Evolutionary conservation across 2,329 filamentous ascomycete genomes (phyloP), one percentile per base, ranked within the genome.

Genomic region (Colletotrichum costaricense): DNA sequence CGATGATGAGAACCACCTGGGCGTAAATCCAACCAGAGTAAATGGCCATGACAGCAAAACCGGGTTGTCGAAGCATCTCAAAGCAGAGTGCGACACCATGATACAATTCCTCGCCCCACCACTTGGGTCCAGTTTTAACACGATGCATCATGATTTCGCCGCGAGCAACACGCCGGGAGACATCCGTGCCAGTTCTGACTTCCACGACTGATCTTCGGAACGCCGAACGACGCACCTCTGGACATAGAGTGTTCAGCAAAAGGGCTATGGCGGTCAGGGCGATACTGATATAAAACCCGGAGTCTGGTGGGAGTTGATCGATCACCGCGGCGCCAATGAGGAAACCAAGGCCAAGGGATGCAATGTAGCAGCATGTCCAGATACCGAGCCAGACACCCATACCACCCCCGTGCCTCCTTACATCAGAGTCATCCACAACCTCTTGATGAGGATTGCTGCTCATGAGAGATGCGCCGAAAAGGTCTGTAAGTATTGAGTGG

Each of bases 21-120:
- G 92, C 92, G 80, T 95, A 94, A 58, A 95, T 93, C 93, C 93
- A 95, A 7, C 89, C 92, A 16, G 92, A 85, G 80, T 95, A 95
- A n/a, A 93, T 73, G 1, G 92, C 88, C 78, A 95, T 85, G 35
- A 94, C 82, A n/a, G 90, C 81, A 79, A 95, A 95, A 0, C 93
- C 93, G 4, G 92, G 89, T 79, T 95, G 93, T 49, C 88, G 88
- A 63, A 94, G 84, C 93, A 95, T 95, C 77, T 92, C 90, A 24
- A 89, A 80, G 60, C 89, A 91, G 57, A 96, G 85, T 22, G 90
- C 84, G 24, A 93, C 78, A 11, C 93, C 94, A 57, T 94, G 93
- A 81, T 90, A 90, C 26, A 94, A 88, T 79, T 95, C 93, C 80
- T 95, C 89, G 60, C 91, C 92, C 93, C 93, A 95, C 89, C 93